Percentiles rank a stretch among this genome's conserved stretches.
Evolutionary conservation across 1,284 basidiomycete species (phyloP).

Genomic region (Agroathelia rolfsii): DNA sequence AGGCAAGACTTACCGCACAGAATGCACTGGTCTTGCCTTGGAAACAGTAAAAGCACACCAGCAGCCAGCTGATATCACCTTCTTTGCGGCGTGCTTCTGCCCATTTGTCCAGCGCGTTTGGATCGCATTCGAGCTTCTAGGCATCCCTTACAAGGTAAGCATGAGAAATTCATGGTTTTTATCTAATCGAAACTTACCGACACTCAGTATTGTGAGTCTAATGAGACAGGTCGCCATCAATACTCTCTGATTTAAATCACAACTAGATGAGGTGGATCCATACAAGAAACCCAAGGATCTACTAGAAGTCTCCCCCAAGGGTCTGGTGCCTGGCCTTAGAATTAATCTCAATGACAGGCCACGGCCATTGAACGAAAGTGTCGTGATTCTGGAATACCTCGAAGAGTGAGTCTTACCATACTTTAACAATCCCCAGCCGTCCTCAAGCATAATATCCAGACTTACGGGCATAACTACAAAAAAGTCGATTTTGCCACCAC

Average conservation of each 20-base stretch:
- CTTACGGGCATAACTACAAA: slow-evolving; percentile 34
- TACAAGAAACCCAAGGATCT: slow-evolving; percentile 73
- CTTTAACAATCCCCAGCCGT: too few species aligned
- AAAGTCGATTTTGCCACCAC: slow-evolving; percentile 46
- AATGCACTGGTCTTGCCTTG: slow-evolving; percentile 51
- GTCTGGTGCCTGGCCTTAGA: slow-evolving; percentile 64
- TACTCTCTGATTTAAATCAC: background rate
- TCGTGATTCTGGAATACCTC: slow-evolving; percentile 63
- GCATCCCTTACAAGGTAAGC: slow-evolving; percentile 48
- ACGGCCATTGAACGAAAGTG: slow-evolving; percentile 56
- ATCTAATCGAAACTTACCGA: too few species aligned
- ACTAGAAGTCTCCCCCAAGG: slow-evolving; percentile 71
- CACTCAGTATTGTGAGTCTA: too few species aligned
- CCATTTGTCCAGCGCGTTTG: slow-evolving; percentile 69
- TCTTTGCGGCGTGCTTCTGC: slow-evolving; percentile 66
- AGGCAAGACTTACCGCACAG: slow-evolving; percentile 39
- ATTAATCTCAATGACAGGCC: slow-evolving; percentile 43
- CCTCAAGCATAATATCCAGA: too few species aligned
- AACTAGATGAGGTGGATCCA: slow-evolving; percentile 68
- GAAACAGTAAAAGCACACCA: slow-evolving; percentile 39
- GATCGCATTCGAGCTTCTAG: slow-evolving; percentile 56
- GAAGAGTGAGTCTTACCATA: slow-evolving; percentile 44
- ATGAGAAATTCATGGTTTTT: background rate
- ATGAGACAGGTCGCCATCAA: too few species aligned
- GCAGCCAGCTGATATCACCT: slow-evolving; percentile 39